These are phyloP conservation scores for Dendrocalamus latiflorus DNA, from an alignment of 202 grass and related monocot genomes.

Conservation along the genomic window DNA sequence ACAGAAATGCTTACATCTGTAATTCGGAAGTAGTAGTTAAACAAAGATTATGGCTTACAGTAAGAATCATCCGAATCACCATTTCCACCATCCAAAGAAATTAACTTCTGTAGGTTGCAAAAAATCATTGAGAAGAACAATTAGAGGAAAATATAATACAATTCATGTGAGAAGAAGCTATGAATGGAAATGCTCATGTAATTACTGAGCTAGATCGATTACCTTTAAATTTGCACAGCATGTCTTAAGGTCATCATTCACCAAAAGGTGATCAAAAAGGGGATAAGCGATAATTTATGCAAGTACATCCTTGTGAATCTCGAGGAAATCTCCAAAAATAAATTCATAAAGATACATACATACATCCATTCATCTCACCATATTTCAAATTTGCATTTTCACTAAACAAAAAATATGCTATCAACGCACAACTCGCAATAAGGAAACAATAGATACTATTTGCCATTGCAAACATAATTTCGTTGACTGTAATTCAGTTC, in stretches of 20 bases:
- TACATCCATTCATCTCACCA: no score
- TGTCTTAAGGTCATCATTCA: no score
- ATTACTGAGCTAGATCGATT: not conserved
- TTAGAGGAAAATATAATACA: not conserved
- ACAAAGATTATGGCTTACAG: slow-evolving; percentile 16
- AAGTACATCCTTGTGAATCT: not conserved
- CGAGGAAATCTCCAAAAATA: not conserved
- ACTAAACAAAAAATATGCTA: no score
- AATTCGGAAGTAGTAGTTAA: not conserved
- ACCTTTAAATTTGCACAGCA: no score
- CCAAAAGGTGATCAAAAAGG: no score
- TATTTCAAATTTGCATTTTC: no score
- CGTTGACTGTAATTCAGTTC: no score
- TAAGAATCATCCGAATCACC: not conserved
- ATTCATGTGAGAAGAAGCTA: not conserved
- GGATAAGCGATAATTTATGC: not conserved
- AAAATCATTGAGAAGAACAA: slow-evolving; percentile 5
- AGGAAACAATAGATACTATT: no score
- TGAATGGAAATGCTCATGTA: not conserved
- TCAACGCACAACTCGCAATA: no score
- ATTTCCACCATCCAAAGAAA: slow-evolving; percentile 28
- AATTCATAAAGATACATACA: not conserved
- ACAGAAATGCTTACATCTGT: not conserved
- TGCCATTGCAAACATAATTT: no score
- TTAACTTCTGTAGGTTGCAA: slow-evolving; percentile 28